Evolutionary conservation across 2,329 filamentous ascomycete genomes (phyloP), one percentile per base, ranked within the genome.

Genomic region (Xylariaceae sp.): DNA sequence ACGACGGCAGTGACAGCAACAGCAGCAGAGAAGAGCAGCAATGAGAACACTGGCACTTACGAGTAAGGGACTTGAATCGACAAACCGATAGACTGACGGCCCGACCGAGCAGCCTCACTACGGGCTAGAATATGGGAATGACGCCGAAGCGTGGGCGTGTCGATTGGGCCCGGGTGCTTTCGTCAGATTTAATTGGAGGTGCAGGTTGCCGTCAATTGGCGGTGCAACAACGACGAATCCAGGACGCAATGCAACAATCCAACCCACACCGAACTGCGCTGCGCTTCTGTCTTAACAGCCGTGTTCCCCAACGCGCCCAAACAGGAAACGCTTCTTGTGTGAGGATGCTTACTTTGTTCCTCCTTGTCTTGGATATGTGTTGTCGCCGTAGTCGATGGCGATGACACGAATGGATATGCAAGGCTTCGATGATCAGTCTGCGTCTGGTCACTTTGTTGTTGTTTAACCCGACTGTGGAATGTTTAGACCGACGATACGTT

Each of bases 1-100:
- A 15, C 30, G 15, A 53, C 9, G 7, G 11, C 37, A 41, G 37
- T 5, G 5, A 41, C 11, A 13, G 37, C 37, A 41, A 41, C 11
- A 9, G 37, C 8, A 10, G 11, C 37, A 9, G 4, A 41, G 37
- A 23, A 34, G 18, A 51, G 23, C 49, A 49, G 48, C 51, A 48
- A 35, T 39, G 51, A 55, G 48, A 57, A 54, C 56, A 56, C 61
- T 58, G 52, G 51, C 48, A 69, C 67, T 70, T 67, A 68, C 67
- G 51, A 64, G 49, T 60, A 54, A 37, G 13, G 56, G 60, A 59
- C 55, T 56, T 55, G 51, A 37, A 18, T 47, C 9, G 23, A 9
- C 11, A 35, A 23, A n/a, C 30, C 11, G 23, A 51, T 30, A 6
- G 49, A 51, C 49, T 23, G 44, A 41, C 34, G 51, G 50, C 49